Conservation (phyloP, 495 filamentous ascomycete genomes). For the Amniculicola lignicola region DNA sequence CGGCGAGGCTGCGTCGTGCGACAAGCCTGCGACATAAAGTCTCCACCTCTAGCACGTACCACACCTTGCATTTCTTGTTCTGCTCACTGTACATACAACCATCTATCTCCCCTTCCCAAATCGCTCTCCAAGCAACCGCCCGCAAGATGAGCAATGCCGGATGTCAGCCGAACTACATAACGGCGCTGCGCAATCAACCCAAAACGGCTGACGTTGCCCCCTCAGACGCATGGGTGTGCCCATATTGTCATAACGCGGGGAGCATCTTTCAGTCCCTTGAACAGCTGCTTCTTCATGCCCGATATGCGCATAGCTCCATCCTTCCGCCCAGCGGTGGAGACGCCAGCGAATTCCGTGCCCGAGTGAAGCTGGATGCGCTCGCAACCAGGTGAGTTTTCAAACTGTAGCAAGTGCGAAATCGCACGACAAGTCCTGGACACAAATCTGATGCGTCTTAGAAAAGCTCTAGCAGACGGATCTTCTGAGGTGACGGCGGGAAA, state of each 20-base stretch:
- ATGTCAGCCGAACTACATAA: slow-evolving; percentile 10
- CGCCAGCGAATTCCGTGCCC: slow-evolving; percentile 2
- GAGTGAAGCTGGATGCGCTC: slow-evolving; percentile 10
- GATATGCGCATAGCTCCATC: slow-evolving; percentile 14
- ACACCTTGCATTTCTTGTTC: too few species aligned
- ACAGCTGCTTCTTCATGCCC: slow-evolving; percentile 26
- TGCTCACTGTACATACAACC: too few species aligned
- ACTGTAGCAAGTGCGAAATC: slow-evolving; percentile 14
- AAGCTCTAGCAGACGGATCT: slow-evolving; percentile 3
- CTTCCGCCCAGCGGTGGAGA: slow-evolving; percentile 3
- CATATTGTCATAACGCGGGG: slow-evolving; percentile 18
- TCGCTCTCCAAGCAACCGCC: too few species aligned
- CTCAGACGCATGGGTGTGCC: slow-evolving; percentile 11
- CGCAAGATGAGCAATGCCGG: slow-evolving; percentile 16
- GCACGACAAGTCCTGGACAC: slow-evolving; percentile 1
- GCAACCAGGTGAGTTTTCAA: too few species aligned
- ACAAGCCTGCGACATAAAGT: too few species aligned
- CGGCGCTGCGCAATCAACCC: slow-evolving; percentile 23
- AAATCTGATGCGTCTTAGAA: slow-evolving; percentile 23
- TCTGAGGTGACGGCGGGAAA: slow-evolving; percentile 24
- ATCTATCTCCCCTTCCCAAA: too few species aligned
- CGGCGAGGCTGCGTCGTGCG: too few species aligned
- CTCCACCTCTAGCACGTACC: too few species aligned
- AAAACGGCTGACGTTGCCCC: slow-evolving; percentile 24
- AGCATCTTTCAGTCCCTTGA: slow-evolving; percentile 27